Percentiles rank a stretch among this genome's conserved stretches.
Evolutionary conservation across 257 asterid genomes (phyloP).

Genomic region (Capsicum chinense): DNA sequence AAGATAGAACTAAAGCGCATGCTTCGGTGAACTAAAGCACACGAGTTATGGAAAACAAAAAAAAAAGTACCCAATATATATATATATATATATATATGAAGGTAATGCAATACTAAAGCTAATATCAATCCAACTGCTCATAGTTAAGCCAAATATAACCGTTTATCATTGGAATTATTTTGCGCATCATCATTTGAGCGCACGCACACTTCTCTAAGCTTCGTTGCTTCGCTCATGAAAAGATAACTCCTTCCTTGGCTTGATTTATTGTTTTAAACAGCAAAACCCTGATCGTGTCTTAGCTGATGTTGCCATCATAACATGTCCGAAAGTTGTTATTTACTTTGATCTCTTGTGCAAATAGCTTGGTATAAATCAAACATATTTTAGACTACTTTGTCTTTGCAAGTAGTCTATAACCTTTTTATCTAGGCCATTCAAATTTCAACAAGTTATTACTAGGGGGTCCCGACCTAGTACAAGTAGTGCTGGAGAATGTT

Average conservation of each 20-base stretch:
- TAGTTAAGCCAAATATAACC: no score
- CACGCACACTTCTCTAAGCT: no score
- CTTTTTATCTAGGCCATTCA: not conserved
- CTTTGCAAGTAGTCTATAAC: constrained; percentile 1
- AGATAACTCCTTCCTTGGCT: no score
- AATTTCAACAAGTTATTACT: not conserved
- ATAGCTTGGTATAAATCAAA: not conserved
- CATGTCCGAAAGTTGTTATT: not conserved
- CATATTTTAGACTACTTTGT: constrained; percentile 7
- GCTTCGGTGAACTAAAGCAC: not conserved
- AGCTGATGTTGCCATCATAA: not conserved
- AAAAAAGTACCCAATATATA: not conserved
- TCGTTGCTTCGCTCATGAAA: no score
- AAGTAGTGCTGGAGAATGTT: not conserved
- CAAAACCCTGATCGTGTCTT: no score
- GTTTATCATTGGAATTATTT: no score
- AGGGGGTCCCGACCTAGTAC: not conserved
- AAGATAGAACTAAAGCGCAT: not conserved
- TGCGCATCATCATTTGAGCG: no score
- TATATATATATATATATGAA: not conserved
- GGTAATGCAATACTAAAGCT: not conserved
- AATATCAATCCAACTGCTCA: not conserved
- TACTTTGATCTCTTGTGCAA: not conserved
- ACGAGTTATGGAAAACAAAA: not conserved
- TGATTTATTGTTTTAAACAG: no score